Conservation (phyloP, 371 early-diverging fungal genomes). For the Coemansia sp. region DNA sequence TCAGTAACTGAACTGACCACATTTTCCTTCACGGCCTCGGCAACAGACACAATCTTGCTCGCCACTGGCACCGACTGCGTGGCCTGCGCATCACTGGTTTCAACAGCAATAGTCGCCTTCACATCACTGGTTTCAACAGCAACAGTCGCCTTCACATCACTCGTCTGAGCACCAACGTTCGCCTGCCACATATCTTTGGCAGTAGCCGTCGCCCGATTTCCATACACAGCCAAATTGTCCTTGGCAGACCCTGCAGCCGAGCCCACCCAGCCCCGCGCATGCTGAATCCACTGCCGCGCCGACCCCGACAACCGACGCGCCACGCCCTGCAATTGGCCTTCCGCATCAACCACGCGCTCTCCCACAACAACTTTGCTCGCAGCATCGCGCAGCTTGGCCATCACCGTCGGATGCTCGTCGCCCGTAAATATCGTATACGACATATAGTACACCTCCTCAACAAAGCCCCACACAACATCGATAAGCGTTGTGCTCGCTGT, state of each 20-base stretch:
- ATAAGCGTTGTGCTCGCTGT: neutral
- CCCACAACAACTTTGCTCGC: neutral
- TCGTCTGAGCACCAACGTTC: slow-evolving; percentile 7
- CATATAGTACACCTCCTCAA: slow-evolving; percentile 46
- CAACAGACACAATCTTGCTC: neutral
- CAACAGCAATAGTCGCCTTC: neutral
- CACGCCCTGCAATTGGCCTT: slow-evolving; percentile 15
- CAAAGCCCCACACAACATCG: slow-evolving; percentile 12
- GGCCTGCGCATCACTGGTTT: neutral
- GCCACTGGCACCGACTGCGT: neutral
- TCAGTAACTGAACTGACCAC: neutral
- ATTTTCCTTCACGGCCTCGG: too few relatives aligned
- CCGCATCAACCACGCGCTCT: neutral
- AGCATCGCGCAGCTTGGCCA: slow-evolving; percentile 10
- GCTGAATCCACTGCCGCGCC: slow-evolving; percentile 48
- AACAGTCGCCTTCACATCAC: neutral
- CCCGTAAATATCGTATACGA: slow-evolving; percentile 43
- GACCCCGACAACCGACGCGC: slow-evolving; percentile 36
- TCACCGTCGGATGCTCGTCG: slow-evolving; percentile 34
- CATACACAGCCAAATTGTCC: slow-evolving; percentile 17
- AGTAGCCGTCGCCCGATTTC: slow-evolving; percentile 21
- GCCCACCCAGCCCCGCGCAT: slow-evolving; percentile 38
- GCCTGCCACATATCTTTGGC: slow-evolving; percentile 20
- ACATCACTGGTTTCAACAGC: neutral
- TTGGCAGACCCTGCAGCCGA: slow-evolving; percentile 28